Conservation (phyloP, 176 grass and related monocot genomes). For the Musa itinerans region DNA sequence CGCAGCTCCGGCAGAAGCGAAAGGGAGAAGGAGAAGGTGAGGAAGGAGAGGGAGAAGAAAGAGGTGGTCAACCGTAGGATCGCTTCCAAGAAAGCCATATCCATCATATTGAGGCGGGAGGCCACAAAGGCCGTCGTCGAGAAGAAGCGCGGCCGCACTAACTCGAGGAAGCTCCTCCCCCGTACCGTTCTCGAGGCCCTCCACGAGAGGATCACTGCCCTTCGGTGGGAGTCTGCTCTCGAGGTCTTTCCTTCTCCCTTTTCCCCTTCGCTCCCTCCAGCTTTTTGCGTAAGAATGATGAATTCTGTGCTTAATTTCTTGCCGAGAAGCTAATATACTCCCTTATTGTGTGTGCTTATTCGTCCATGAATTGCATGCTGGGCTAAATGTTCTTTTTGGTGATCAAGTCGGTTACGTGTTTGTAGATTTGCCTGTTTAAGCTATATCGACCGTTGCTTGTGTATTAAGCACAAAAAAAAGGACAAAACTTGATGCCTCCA, state of each 20-base stretch:
- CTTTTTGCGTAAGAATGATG: neutral
- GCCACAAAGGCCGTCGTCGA: constrained; percentile 84
- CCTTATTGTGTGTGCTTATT: neutral
- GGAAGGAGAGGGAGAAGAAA: constrained; percentile 29
- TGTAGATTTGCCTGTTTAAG: too few relatives aligned
- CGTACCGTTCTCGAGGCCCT: constrained; percentile 85
- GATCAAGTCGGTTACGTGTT: too few relatives aligned
- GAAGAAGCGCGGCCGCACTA: constrained; percentile 63
- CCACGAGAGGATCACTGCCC: constrained; percentile 64
- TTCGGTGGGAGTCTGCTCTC: constrained; percentile 84
- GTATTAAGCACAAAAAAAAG: too few relatives aligned
- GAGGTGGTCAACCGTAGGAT: constrained; percentile 85
- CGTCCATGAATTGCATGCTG: too few relatives aligned
- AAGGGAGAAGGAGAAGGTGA: constrained; percentile 5
- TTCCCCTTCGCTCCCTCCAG: neutral
- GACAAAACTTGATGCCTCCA: too few relatives aligned
- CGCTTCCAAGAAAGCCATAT: constrained; percentile 75
- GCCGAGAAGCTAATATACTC: neutral
- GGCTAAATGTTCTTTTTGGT: too few relatives aligned
- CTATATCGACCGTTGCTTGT: too few relatives aligned
- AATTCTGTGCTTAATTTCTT: neutral
- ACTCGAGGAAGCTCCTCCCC: constrained; percentile 61
- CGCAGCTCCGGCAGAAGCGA: constrained; percentile 7
- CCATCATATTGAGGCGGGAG: constrained; percentile 79
- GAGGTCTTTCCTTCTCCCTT: constrained; percentile 28